These are phyloP conservation scores for Aspergillus steynii DNA, from an alignment of 495 filamentous ascomycete species.

Conservation along the genomic window DNA sequence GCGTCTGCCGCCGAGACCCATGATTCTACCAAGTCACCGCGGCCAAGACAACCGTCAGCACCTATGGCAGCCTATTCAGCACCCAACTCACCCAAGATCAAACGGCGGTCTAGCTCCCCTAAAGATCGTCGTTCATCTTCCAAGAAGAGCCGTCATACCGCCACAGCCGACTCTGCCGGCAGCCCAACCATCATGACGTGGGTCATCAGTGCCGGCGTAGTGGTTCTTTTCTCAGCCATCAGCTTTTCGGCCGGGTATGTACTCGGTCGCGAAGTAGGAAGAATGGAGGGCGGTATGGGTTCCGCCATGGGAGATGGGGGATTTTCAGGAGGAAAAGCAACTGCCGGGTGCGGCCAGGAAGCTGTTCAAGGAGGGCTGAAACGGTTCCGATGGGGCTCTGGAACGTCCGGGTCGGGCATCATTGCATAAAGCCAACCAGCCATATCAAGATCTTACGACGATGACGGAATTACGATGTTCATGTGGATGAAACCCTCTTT, in stretches of 20 bases:
- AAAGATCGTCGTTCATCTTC: conserved; percentile 51
- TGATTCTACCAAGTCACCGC: not conserved
- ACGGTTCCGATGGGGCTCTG: conserved; percentile 46
- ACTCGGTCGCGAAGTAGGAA: conserved; percentile 78
- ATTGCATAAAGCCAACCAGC: conserved; percentile 24
- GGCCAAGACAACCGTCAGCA: conserved; percentile 22
- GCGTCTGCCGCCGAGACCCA: conserved; percentile 18
- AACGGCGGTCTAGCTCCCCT: conserved; percentile 50
- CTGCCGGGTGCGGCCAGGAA: conserved; percentile 43
- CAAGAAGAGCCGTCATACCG: conserved; percentile 57
- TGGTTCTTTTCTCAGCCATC: conserved; percentile 86
- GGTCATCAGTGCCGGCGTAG: conserved; percentile 88
- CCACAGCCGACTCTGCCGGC: conserved; percentile 27
- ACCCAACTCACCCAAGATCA: conserved; percentile 39
- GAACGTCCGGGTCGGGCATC: conserved; percentile 38
- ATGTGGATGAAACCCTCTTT: not conserved
- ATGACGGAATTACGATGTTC: not conserved
- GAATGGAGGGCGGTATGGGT: conserved; percentile 56
- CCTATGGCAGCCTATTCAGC: conserved; percentile 24
- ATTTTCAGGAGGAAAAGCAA: conserved; percentile 32
- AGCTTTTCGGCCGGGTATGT: conserved; percentile 94
- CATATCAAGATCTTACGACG: not conserved
- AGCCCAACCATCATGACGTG: conserved; percentile 82
- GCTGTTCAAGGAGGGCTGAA: conserved; percentile 44
- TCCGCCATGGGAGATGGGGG: conserved; percentile 32